phyloP scores from a whole-genome alignment of 176 grass and related monocot species.

The Cocos nucifera region DNA sequence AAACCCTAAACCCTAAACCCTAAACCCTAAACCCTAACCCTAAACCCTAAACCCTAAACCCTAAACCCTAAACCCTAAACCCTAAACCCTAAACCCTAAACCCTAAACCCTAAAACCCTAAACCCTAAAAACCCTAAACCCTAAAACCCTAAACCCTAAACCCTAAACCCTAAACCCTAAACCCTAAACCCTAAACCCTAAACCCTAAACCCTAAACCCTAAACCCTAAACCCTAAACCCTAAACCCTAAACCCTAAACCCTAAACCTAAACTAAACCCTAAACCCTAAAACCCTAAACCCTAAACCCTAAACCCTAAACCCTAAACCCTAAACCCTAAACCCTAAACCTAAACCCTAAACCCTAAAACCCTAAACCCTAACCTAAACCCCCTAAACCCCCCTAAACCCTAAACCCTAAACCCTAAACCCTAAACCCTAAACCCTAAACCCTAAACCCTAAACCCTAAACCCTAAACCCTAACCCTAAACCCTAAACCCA shows the following conservation, averaged over 20 bases:
- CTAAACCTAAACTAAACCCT: neutral
- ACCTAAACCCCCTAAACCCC: constrained; percentile 17
- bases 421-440: constrained; percentile 7
- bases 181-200: constrained; percentile 6
- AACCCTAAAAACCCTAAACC: constrained; percentile 6
- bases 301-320: constrained; percentile 5
- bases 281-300: constrained; percentile 1
- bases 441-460: constrained; percentile 22
- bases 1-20: constrained; percentile 2
- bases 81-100: constrained; percentile 5
- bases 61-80: constrained; percentile 6
- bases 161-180: constrained; percentile 6
- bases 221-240: constrained; percentile 4
- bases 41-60: constrained; percentile 6
- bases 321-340: constrained; percentile 6
- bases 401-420: constrained; percentile 11
- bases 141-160: constrained; percentile 6
- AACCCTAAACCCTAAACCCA: constrained; percentile 20
- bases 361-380: constrained; percentile 5
- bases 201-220: constrained; percentile 6
- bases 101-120: constrained; percentile 6
- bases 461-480: constrained; percentile 5
- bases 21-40: neutral
- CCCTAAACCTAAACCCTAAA: neutral
- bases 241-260: constrained; percentile 6